These are phyloP conservation scores for Chaetomiaceae sp. DNA, from an alignment of 2,329 filamentous ascomycete genomes.

Conservation along the genomic window DNA sequence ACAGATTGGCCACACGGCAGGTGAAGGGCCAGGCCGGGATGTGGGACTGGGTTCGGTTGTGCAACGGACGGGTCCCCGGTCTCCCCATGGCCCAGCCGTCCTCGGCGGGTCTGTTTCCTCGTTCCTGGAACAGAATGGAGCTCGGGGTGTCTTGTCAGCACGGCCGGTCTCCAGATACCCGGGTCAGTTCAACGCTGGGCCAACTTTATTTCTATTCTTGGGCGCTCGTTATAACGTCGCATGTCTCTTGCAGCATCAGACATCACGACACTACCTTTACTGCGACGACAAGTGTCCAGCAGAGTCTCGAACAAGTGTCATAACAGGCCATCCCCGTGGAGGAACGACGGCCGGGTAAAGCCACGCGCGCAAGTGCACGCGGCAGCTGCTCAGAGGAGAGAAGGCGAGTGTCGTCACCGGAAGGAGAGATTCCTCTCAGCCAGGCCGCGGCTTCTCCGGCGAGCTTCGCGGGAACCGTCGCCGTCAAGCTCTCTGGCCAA, in stretches of 20 bases:
- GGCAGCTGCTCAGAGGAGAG: not conserved
- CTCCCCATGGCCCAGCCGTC: conserved; percentile 6
- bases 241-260: conserved; percentile 5
- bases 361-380: not conserved
- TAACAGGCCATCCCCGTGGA: no score
- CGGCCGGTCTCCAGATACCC: conserved; percentile 21
- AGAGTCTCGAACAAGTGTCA: not conserved
- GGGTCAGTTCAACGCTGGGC: conserved; percentile 13
- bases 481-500: conserved; percentile 15
- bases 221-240: conserved; percentile 6
- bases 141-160: conserved; percentile 5
- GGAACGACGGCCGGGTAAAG: not conserved
- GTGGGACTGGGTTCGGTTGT: no score
- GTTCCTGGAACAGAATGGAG: conserved; percentile 16
- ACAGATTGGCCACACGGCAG: conserved; percentile 9
- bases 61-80: conserved; percentile 2
- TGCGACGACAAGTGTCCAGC: conserved; percentile 3
- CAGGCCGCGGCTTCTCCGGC: conserved; percentile 6
- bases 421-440: not conserved
- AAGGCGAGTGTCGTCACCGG: not conserved
- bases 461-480: conserved; percentile 5
- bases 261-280: not conserved
- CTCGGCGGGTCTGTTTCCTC: conserved; percentile 19
- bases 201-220: conserved; percentile 27
- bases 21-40: not conserved